Base-by-base conservation (phyloP, 176 grass and related monocot species). In the Lolium multiflorum region DNA sequence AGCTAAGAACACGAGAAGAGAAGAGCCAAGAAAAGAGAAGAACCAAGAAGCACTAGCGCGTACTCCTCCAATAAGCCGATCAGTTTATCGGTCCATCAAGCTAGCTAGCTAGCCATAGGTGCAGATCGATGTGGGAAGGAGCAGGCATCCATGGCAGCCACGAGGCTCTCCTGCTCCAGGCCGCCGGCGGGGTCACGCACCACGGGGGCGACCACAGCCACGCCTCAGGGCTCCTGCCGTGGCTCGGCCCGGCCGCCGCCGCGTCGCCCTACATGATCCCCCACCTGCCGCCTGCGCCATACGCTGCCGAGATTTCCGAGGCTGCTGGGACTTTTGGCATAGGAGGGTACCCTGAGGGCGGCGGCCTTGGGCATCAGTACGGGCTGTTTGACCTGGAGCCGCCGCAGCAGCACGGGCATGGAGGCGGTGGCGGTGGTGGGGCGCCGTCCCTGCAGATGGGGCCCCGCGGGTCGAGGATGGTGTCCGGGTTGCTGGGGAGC, bases 401-500 rank as follows among this genome's bases (percentile, higher is more conserved):
- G 17, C 18, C 67, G 37, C 37, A 11, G 18, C 59, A 31, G 50
- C 61, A 82, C 82, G 59, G 35, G 11, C 35, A 21, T 17, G 11
- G 11, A 13, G 31, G 56, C 13, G 63, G 52, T 66, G 85, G 25
- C 17, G 73, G 24, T 24, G 73, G 46, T 11, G 77, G 49, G 9
- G 14, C 43, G 74, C 14, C 72, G 79, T 47, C 60, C 48, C 69
- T 69, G 67, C 80, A 61, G 73, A 54, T 54, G 73, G 73, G 8
- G 65, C 39, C 69, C 37, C 54, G 82, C 71, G 79, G 79, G 66
- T 43, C 76, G 62, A 70, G 79, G 55, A 24, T 70, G 10, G 86
- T 91, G 18, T 84, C 89, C 3, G 89, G 82, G 16, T 58, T 94
- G 46, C 89, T 97, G 9, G 94, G 94, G 3, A 91, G 86, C 77